A percentile compares a stretch with the other conserved stretches of the same genome.
Conservation (phyloP, 73 alveolate species). For the Symbiodinium natans region DNA sequence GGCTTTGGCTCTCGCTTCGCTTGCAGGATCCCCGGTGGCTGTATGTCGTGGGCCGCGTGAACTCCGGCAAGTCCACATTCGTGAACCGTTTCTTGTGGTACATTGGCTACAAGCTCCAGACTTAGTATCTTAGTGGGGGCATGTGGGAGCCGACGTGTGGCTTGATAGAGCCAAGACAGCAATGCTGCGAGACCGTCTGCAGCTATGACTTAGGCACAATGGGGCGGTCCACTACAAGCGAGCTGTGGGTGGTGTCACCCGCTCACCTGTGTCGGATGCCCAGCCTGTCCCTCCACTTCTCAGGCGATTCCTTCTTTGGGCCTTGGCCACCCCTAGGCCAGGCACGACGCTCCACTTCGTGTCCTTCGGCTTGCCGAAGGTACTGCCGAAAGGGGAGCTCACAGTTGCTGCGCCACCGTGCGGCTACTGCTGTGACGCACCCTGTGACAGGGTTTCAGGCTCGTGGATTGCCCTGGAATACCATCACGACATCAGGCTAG, state of each 20-base stretch:
- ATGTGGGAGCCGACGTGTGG: not conserved
- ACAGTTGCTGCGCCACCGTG: not conserved
- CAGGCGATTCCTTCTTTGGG: not conserved
- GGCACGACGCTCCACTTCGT: constrained; percentile 89
- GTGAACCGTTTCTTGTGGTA: constrained; percentile 72
- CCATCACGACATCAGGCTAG: constrained; percentile 54
- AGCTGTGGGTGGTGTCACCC: constrained; percentile 86
- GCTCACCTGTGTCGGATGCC: constrained; percentile 55
- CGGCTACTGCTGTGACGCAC: not conserved
- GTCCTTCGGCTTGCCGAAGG: constrained; percentile 79
- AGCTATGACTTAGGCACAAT: constrained; percentile 55
- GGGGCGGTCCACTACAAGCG: constrained; percentile 58
- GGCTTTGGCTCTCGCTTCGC: not conserved
- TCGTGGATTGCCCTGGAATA: constrained; percentile 85
- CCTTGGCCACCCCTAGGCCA: constrained; percentile 12
- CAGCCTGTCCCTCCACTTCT: not conserved
- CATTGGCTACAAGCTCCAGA: constrained; percentile 58
- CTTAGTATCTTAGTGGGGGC: not conserved
- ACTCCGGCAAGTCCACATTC: constrained; percentile 92
- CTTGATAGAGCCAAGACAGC: not conserved
- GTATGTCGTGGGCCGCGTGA: constrained; percentile 77
- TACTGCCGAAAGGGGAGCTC: not conserved
- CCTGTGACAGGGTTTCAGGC: constrained; percentile 77
- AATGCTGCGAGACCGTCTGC: not conserved
- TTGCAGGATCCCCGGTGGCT: constrained; percentile 70